Evolutionary conservation across 2,329 filamentous ascomycete species (phyloP).

Genomic region (Fusarium sp.): DNA sequence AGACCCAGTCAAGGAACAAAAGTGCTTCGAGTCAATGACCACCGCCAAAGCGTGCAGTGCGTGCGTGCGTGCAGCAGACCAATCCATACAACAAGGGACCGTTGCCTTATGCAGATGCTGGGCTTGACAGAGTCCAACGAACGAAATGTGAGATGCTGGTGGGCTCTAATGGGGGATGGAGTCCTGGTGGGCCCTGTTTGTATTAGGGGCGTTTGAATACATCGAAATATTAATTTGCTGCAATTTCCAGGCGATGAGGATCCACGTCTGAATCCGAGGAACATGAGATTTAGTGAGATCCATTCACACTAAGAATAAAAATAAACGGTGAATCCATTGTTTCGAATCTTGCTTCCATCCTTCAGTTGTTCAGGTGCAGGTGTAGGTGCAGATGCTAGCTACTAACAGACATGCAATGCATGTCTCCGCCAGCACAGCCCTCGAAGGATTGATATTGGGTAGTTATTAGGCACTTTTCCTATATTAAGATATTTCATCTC

Average conservation of each 20-base stretch:
- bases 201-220: slow-evolving; percentile 35
- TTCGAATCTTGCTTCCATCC: slow-evolving; percentile 28
- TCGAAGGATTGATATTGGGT: slow-evolving; percentile 6
- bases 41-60: background rate
- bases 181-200: slow-evolving; percentile 23
- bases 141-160: slow-evolving; percentile 24
- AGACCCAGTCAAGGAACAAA: background rate
- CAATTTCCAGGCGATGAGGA: slow-evolving; percentile 35
- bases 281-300: slow-evolving; percentile 9
- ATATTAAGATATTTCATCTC: background rate
- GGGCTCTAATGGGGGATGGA: slow-evolving; percentile 25
- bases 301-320: slow-evolving; percentile 28
- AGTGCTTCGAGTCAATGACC: slow-evolving; percentile 7
- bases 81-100: slow-evolving; percentile 19
- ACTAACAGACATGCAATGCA: slow-evolving; percentile 11
- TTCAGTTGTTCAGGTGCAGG: slow-evolving; percentile 10
- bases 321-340: slow-evolving; percentile 31
- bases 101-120: slow-evolving; percentile 10
- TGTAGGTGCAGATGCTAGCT: no score
- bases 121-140: slow-evolving; percentile 13
- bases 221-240: slow-evolving; percentile 26
- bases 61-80: background rate
- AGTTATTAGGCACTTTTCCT: slow-evolving; percentile 3
- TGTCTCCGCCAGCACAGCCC: slow-evolving; percentile 32
- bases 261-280: slow-evolving; percentile 19